These are phyloP conservation scores for Raddia guianensis DNA, from an alignment of 176 grass and related monocot genomes.

Conservation along the genomic window DNA sequence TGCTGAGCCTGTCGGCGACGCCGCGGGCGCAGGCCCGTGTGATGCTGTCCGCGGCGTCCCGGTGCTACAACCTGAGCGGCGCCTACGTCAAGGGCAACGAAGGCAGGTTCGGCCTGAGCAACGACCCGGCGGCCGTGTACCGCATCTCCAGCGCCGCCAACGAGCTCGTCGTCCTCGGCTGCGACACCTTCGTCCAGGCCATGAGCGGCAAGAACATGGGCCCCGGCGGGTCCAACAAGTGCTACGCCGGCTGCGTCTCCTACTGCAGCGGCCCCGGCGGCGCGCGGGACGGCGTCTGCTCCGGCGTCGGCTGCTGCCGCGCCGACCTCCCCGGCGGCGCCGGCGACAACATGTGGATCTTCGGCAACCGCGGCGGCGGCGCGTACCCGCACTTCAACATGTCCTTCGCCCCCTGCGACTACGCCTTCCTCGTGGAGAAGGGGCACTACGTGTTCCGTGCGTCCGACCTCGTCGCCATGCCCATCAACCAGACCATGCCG, in stretches of 20 bases:
- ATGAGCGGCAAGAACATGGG: background rate
- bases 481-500: background rate
- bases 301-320: slow-evolving; percentile 15
- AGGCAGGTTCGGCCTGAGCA: background rate
- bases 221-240: rapidly evolving
- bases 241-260: background rate
- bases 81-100: rapidly evolving
- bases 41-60: slow-evolving; percentile 5
- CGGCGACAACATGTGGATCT: background rate
- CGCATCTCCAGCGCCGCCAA: background rate
- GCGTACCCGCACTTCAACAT: background rate
- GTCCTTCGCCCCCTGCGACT: slow-evolving; percentile 15
- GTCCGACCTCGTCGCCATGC: background rate
- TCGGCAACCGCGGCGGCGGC: too few species aligned
- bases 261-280: background rate
- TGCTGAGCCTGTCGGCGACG: background rate
- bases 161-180: slow-evolving; percentile 27
- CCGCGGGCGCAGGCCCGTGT: background rate
- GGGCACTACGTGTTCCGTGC: background rate
- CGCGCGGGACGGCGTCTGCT: background rate
- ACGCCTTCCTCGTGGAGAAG: slow-evolving; percentile 12
- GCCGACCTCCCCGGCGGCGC: background rate
- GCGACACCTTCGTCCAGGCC: background rate
- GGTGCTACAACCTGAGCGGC: background rate
- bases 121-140: background rate